phyloP scores from a whole-genome alignment of 2,329 filamentous ascomycete genomes.

The Trichoderma sp. region DNA sequence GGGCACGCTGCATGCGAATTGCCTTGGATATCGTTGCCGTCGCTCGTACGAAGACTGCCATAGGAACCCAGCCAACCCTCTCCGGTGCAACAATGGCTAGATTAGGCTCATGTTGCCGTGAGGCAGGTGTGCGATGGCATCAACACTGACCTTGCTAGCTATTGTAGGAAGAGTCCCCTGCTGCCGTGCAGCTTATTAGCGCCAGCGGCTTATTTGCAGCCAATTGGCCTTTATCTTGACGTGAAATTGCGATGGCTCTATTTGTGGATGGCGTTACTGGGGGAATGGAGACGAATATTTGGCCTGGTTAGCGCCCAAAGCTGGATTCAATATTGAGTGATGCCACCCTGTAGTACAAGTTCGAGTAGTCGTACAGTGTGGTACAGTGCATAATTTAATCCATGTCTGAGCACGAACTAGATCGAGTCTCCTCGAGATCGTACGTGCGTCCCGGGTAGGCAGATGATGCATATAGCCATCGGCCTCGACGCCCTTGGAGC shows the following conservation, averaged over 20 bases:
- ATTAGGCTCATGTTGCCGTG: background rate
- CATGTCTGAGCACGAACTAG: background rate
- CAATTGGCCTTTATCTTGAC: background rate
- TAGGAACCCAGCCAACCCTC: background rate
- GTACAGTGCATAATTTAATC: background rate
- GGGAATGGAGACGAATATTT: background rate
- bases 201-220: background rate
- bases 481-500: background rate
- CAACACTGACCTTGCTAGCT: no score
- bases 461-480: background rate
- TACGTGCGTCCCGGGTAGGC: background rate
- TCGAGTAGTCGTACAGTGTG: background rate
- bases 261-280: conserved; percentile 1
- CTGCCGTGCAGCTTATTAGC: background rate
- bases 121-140: background rate
- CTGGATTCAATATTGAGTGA: background rate
- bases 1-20: background rate
- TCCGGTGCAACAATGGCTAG: background rate
- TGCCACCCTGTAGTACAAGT: background rate
- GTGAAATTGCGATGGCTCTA: conserved; percentile 16
- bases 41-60: background rate
- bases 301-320: background rate
- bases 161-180: background rate
- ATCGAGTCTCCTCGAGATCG: background rate
- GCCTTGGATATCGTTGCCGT: background rate